Base-by-base conservation (phyloP, 345 rosid species). In the Geranium rotundifolium region DNA sequence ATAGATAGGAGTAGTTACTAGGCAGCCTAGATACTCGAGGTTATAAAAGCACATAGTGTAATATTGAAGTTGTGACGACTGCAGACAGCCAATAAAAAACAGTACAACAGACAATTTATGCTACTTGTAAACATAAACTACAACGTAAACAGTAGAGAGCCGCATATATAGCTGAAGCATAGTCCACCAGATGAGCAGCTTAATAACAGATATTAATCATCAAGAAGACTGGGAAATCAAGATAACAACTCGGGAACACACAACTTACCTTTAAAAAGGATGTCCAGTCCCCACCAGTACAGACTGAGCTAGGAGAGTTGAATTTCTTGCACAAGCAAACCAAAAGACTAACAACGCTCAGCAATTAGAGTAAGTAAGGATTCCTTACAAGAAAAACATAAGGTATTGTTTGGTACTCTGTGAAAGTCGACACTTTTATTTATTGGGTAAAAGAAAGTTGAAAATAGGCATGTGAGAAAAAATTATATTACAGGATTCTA, bases 271-370 rank as follows among this genome's bases (percentile, higher is more conserved):
- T 92, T 75, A 84, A 65, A 77, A 92, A 87, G 31, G 95, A 81
- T 62, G 86, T 76, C 98, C 97, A 92, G 68, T 92, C 98, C 60
- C 85, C 69, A 74, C 71, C 65, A 61, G 93, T 80, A 67, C 84
- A 85, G 31, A 74, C 62, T 69, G 90, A 80, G 76, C 88, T 87
- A 68, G 96, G 98, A 31, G 91, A 89, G 79, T 89, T 85, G 79
- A 92, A 89, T 85, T 92, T 92, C 98, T 92, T 65, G 68, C 69
- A 58, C 46, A 37, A 61, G 29, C 71, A 72, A 63, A 61, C 54
- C 69, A 73, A 65, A 73, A 55, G 56, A 13, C 19, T 60, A 65
- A 70, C 19, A 14, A 13, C 10, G 7, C 16, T 18, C 27, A 56
- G 30, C 56, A 23, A 34, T 31, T 29, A 41, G 41, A 37, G 58